Evolutionary conservation across 2,329 filamentous ascomycete species (phyloP).

Genomic region (Diaporthe citrichinensis): DNA sequence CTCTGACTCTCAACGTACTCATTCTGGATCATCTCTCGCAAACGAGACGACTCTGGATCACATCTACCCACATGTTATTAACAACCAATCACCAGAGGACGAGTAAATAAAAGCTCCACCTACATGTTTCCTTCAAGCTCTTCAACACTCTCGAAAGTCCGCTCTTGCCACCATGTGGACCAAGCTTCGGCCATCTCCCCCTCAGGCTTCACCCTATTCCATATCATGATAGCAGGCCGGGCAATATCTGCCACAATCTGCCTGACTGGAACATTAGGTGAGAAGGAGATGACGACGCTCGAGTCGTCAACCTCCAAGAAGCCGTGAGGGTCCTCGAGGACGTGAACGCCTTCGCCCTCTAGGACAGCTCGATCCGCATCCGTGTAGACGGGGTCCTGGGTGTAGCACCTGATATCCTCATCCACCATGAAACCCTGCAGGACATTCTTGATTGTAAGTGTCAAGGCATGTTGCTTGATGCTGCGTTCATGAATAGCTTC

Average conservation of each 20-base stretch:
- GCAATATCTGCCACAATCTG: conserved; percentile 19
- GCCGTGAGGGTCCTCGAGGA: not conserved
- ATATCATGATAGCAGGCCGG: conserved; percentile 11
- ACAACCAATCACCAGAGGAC: not conserved
- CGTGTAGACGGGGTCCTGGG: not conserved
- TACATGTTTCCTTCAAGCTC: not conserved
- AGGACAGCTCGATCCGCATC: not conserved
- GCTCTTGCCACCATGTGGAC: not conserved
- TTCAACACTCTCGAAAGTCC: not conserved
- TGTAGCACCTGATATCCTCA: not conserved
- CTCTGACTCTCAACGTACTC: not conserved
- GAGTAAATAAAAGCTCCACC: not conserved
- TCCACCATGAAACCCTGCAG: not conserved
- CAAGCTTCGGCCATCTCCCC: not conserved
- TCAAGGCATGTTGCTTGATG: not conserved
- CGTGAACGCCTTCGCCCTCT: not conserved
- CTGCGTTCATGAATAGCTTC: not conserved
- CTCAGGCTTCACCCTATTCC: not conserved
- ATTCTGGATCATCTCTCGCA: not conserved
- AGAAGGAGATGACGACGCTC: not conserved
- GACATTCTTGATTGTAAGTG: not conserved
- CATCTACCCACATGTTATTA: not conserved
- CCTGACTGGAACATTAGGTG: not conserved
- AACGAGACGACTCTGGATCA: conserved; percentile 8
- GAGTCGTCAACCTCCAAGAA: conserved; percentile 13